Conservation (phyloP, 495 filamentous ascomycete species). For the Chaetomium tenue region DNA sequence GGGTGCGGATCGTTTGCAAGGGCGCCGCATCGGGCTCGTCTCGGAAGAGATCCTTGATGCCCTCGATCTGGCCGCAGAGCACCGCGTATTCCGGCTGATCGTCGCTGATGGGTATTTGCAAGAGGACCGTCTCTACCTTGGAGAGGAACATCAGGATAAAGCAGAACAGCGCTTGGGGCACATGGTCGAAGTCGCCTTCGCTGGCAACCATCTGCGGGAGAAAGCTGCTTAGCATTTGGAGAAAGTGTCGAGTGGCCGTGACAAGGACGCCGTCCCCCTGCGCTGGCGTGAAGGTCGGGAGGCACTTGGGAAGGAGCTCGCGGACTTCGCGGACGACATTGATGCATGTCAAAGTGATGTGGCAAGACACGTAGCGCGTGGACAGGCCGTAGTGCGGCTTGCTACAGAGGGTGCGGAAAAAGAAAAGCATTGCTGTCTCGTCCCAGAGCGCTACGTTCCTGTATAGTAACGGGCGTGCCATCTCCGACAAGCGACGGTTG, state of each 20-base stretch:
- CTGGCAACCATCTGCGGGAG: conserved; percentile 8
- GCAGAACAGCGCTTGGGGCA: conserved; percentile 29
- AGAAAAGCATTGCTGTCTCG: conserved; percentile 28
- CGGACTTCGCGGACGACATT: conserved; percentile 30
- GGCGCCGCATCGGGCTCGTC: neutral
- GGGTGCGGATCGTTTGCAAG: conserved; percentile 20
- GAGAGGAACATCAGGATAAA: conserved; percentile 28
- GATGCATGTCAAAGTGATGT: conserved; percentile 31
- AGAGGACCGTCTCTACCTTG: conserved; percentile 31
- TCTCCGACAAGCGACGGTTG: conserved; percentile 21
- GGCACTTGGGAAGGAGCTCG: conserved; percentile 18
- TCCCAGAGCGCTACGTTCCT: conserved; percentile 28
- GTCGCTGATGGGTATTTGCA: conserved; percentile 35
- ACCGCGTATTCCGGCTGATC: conserved; percentile 28
- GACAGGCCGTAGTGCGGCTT: conserved; percentile 24
- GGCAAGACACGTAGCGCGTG: conserved; percentile 34
- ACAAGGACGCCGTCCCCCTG: conserved; percentile 6
- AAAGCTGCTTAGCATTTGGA: neutral
- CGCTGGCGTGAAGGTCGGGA: conserved; percentile 16
- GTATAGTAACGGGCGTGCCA: conserved; percentile 36
- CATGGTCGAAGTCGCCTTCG: conserved; percentile 20
- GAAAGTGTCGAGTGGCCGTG: neutral
- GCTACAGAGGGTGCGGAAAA: conserved; percentile 34
- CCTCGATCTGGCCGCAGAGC: conserved; percentile 13
- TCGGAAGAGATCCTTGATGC: conserved; percentile 18